Percentiles rank a stretch among this genome's conserved stretches.
Conservation (phyloP, 441 rosid genomes). For the Mallotus repandus region DNA sequence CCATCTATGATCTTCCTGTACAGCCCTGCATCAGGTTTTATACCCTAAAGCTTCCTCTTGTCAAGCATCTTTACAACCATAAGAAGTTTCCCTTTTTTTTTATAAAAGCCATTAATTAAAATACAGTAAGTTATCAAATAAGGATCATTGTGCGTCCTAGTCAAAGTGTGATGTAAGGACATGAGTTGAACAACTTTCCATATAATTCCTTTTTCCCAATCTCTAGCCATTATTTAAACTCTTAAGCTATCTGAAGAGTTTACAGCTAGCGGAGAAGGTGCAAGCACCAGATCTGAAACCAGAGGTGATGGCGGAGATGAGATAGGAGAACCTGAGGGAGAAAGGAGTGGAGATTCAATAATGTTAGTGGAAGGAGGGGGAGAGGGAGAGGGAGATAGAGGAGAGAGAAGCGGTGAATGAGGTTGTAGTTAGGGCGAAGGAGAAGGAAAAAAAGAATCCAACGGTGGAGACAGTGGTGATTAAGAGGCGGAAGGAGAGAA, state of each 20-base stretch:
- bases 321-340: slow-evolving; percentile 27
- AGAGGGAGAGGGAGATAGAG: slow-evolving; percentile 22
- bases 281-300: slow-evolving; percentile 25
- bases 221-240: too few species aligned
- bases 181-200: too few species aligned
- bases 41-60: slow-evolving; percentile 87
- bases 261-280: slow-evolving; percentile 18
- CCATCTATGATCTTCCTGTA: slow-evolving; percentile 69
- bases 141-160: slow-evolving; percentile 49
- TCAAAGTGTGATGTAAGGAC: too few species aligned
- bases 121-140: slow-evolving; percentile 70
- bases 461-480: slow-evolving; percentile 13
- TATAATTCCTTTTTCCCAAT: too few species aligned
- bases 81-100: slow-evolving; percentile 56
- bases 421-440: slow-evolving; percentile 4
- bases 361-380: slow-evolving; percentile 12
- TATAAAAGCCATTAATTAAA: slow-evolving; percentile 69
- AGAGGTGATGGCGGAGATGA: slow-evolving; percentile 41
- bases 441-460: not conserved
- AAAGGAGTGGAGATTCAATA: slow-evolving; percentile 8
- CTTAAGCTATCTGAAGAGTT: slow-evolving; percentile 1
- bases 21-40: slow-evolving; percentile 82
- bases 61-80: slow-evolving; percentile 76
- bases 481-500: slow-evolving; percentile 1
- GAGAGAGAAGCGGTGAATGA: slow-evolving; percentile 18